phyloP scores from a whole-genome alignment of 768 basidiomycete species.

The Leccinum truebloodii region DNA sequence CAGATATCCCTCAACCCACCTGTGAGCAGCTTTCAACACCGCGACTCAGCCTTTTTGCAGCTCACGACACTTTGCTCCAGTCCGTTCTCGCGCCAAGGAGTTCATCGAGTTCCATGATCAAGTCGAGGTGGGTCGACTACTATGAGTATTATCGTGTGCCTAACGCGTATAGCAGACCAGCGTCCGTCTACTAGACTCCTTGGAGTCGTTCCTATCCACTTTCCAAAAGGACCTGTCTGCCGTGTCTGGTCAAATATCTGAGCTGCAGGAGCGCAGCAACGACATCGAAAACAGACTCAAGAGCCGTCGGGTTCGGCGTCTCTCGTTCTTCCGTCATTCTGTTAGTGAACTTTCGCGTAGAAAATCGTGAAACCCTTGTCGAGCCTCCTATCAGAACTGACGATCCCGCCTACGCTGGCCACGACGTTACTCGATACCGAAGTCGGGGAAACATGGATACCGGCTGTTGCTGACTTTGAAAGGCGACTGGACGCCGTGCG shows the following conservation, averaged over 20 bases:
- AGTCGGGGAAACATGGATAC: slow-evolving; percentile 88
- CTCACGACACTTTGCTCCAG: slow-evolving; percentile 21
- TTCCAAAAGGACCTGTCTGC: slow-evolving; percentile 94
- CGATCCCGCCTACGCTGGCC: slow-evolving; percentile 79
- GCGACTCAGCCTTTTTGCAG: neutral
- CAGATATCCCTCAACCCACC: slow-evolving; percentile 1
- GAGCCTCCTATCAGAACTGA: slow-evolving; percentile 75
- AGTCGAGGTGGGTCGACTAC: slow-evolving; percentile 60
- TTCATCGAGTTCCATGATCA: slow-evolving; percentile 90
- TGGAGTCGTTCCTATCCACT: slow-evolving; percentile 90
- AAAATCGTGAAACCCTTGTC: slow-evolving; percentile 87
- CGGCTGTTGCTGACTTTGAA: slow-evolving; percentile 81
- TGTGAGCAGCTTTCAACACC: slow-evolving; percentile 16
- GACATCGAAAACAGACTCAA: slow-evolving; percentile 87
- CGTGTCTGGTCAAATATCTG: slow-evolving; percentile 95
- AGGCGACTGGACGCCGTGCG: slow-evolving; percentile 65
- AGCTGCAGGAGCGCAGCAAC: slow-evolving; percentile 87
- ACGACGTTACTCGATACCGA: slow-evolving; percentile 78
- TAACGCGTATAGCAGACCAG: slow-evolving; percentile 62
- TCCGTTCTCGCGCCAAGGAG: slow-evolving; percentile 51
- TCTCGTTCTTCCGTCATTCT: neutral
- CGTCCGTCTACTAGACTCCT: slow-evolving; percentile 77
- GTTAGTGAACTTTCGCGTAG: slow-evolving; percentile 42
- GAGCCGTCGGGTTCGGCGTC: slow-evolving; percentile 69
- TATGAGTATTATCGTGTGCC: neutral